Evolutionary conservation across 2,329 filamentous ascomycete species (phyloP).

Genomic region (Paramyrothecium roridum): DNA sequence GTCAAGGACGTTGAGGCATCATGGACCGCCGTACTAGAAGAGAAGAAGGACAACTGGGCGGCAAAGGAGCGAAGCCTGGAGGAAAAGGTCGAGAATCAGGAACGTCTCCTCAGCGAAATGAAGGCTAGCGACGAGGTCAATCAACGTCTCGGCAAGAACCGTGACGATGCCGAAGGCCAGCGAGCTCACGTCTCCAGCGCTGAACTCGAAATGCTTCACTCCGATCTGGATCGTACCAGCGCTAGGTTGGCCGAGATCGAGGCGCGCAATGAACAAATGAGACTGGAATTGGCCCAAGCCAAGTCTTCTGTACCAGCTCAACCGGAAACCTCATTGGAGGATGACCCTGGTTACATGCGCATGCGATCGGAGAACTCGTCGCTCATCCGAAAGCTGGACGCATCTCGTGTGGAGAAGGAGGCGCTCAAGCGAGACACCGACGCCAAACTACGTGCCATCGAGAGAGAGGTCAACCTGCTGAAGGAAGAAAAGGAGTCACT

Average conservation of each 20-base stretch:
- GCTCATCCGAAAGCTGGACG: slow-evolving; percentile 83
- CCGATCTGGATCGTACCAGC: slow-evolving; percentile 88
- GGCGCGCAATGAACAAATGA: slow-evolving; percentile 88
- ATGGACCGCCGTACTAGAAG: slow-evolving; percentile 84
- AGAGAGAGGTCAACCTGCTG: slow-evolving; percentile 72
- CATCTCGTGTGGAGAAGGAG: slow-evolving; percentile 78
- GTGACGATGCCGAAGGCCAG: slow-evolving; percentile 55
- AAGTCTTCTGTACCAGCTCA: slow-evolving; percentile 66
- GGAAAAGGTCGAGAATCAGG: slow-evolving; percentile 92
- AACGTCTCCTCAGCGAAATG: slow-evolving; percentile 86
- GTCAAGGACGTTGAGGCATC: slow-evolving; percentile 88
- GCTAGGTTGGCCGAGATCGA: slow-evolving; percentile 85
- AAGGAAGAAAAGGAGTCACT: slow-evolving; percentile 79
- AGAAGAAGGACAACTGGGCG: slow-evolving; percentile 96
- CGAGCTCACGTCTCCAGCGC: slow-evolving; percentile 73
- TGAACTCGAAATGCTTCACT: slow-evolving; percentile 89
- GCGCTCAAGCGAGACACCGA: slow-evolving; percentile 74
- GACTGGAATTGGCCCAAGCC: slow-evolving; percentile 84
- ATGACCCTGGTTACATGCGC: slow-evolving; percentile 85
- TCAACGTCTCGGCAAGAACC: slow-evolving; percentile 76
- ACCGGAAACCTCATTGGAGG: slow-evolving; percentile 65
- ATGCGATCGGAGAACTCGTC: slow-evolving; percentile 92
- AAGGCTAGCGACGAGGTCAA: slow-evolving; percentile 98
- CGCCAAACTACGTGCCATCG: slow-evolving; percentile 69
- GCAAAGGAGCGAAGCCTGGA: slow-evolving; percentile 88